phyloP scores from a whole-genome alignment of 768 basidiomycete species.

The Hysterangium stoloniferum region DNA sequence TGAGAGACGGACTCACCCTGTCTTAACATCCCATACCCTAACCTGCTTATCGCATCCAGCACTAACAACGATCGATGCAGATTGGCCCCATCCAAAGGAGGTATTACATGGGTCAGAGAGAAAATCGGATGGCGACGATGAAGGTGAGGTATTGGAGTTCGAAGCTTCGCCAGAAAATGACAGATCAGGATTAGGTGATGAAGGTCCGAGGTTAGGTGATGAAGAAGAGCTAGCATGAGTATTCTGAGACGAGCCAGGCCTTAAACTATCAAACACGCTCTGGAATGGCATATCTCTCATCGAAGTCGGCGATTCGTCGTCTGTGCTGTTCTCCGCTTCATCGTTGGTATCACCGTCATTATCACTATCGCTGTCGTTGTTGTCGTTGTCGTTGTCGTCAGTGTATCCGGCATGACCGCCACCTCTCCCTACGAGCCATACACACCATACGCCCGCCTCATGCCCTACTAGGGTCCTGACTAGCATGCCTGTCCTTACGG shows the following conservation, averaged over 20 bases:
- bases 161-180: neutral
- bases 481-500: conserved; percentile 67
- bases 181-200: neutral
- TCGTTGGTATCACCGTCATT: neutral
- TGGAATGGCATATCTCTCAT: conserved; percentile 8
- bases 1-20: conserved; percentile 49
- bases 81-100: conserved; percentile 86
- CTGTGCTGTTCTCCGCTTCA: neutral
- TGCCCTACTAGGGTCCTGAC: conserved; percentile 77
- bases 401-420: conserved; percentile 24
- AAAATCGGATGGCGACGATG: conserved; percentile 9
- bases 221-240: too few relatives aligned
- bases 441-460: conserved; percentile 87
- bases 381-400: neutral
- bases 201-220: too few relatives aligned
- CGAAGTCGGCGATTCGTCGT: neutral
- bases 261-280: conserved; percentile 10
- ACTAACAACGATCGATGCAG: conserved; percentile 73
- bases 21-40: conserved; percentile 85
- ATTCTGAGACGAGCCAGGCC: neutral
- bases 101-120: conserved; percentile 44
- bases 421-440: conserved; percentile 69
- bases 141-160: conserved; percentile 1
- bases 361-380: conserved; percentile 22
- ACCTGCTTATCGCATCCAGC: conserved; percentile 90